A percentile compares a stretch with the other conserved stretches of the same genome.
These are phyloP conservation scores for Penicillium occitanis DNA, from an alignment of 2,329 filamentous ascomycete species.

Conservation along the genomic window DNA sequence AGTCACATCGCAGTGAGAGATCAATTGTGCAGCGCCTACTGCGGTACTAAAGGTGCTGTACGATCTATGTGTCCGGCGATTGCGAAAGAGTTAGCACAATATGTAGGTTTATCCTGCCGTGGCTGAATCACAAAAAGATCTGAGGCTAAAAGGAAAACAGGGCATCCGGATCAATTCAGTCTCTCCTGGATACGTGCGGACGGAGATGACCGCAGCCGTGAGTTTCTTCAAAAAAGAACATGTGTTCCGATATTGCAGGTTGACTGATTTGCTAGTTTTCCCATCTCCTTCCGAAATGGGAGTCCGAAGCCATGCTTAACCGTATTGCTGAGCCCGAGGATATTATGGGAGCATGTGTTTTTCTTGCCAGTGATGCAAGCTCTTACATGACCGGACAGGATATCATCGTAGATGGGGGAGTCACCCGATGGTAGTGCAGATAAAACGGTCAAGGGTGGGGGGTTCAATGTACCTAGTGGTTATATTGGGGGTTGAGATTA, in stretches of 20 bases:
- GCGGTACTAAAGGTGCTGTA: slow-evolving; percentile 51
- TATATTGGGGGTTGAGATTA: neutral
- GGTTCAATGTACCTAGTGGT: neutral
- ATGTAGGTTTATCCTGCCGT: slow-evolving; percentile 28
- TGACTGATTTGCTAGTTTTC: slow-evolving; percentile 38
- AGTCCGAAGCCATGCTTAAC: slow-evolving; percentile 43
- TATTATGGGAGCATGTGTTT: slow-evolving; percentile 44
- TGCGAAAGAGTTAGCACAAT: slow-evolving; percentile 45
- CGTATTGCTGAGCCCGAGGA: slow-evolving; percentile 34
- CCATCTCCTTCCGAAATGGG: slow-evolving; percentile 30
- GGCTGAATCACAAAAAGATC: neutral
- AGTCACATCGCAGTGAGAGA: slow-evolving; percentile 53
- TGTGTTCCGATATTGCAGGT: neutral
- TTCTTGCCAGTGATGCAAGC: slow-evolving; percentile 43
- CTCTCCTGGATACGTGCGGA: slow-evolving; percentile 43
- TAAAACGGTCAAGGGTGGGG: neutral
- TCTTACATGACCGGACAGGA: slow-evolving; percentile 46
- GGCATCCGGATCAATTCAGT: slow-evolving; percentile 47
- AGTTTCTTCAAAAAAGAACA: slow-evolving; percentile 13
- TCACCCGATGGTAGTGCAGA: slow-evolving; percentile 25
- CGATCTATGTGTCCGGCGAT: slow-evolving; percentile 50
- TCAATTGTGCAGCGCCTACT: slow-evolving; percentile 51
- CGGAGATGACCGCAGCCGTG: slow-evolving; percentile 37
- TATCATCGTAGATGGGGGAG: slow-evolving; percentile 42
- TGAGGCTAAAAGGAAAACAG: slow-evolving; percentile 23